phyloP scores from a whole-genome alignment of 2,329 filamentous ascomycete species.

The Xylariaceae sp. region DNA sequence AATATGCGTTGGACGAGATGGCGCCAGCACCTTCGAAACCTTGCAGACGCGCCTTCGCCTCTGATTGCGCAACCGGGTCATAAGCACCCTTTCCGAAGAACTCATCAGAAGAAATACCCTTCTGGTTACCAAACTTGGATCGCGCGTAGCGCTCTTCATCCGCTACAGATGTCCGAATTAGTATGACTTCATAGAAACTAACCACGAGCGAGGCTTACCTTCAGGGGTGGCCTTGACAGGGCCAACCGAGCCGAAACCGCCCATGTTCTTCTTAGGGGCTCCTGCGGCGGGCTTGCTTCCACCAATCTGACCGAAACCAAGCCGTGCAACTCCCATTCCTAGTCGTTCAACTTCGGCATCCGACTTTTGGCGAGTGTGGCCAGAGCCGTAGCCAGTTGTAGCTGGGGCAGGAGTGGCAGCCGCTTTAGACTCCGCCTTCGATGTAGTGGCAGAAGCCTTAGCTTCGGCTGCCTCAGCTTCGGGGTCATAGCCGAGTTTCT shows the following conservation, averaged over 20 bases:
- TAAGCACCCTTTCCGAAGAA: conserved; percentile 91
- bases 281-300: conserved; percentile 53
- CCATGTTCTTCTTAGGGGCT: conserved; percentile 66
- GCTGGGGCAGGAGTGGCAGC: conserved; percentile 70
- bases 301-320: conserved; percentile 85
- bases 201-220: conserved; percentile 45
- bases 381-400: conserved; percentile 61
- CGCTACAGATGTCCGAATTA: conserved; percentile 38
- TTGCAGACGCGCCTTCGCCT: conserved; percentile 81
- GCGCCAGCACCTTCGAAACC: conserved; percentile 88
- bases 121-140: conserved; percentile 84
- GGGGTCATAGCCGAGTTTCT: conserved; percentile 91
- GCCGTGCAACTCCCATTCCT: conserved; percentile 78
- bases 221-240: conserved; percentile 64
- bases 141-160: conserved; percentile 81
- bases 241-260: conserved; percentile 80
- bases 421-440: conserved; percentile 52
- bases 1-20: conserved; percentile 97
- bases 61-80: conserved; percentile 72
- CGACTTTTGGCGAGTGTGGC: conserved; percentile 54
- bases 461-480: conserved; percentile 65
- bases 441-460: conserved; percentile 36
- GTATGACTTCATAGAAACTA: conserved; percentile 6
- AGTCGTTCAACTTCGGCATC: conserved; percentile 80
- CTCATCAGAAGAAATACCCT: conserved; percentile 95